phyloP scores from a whole-genome alignment of 805 yeast species.

The Lachancea cidri region DNA sequence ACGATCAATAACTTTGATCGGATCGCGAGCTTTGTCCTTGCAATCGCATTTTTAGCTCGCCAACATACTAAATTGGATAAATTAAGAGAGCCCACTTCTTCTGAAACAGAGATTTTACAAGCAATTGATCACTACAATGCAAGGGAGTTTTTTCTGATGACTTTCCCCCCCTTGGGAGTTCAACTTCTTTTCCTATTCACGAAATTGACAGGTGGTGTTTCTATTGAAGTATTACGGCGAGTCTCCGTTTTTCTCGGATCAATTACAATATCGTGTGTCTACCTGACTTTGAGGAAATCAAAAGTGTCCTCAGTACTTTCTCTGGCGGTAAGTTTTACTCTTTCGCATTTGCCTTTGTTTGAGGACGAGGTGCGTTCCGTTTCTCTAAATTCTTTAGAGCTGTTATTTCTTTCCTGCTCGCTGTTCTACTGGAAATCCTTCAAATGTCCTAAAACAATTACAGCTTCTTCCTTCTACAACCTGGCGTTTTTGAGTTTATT shows the following conservation, averaged over 20 bases:
- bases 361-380: conserved; percentile 13
- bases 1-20: too few relatives aligned
- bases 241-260: conserved; percentile 13
- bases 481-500: conserved; percentile 45
- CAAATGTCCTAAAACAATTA: conserved; percentile 41
- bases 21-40: background rate
- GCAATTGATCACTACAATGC: conserved; percentile 11
- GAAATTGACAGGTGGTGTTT: background rate
- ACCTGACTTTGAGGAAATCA: conserved; percentile 18
- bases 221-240: conserved; percentile 9
- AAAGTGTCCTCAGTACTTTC: conserved; percentile 40
- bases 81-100: background rate
- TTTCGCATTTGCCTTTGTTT: conserved; percentile 18
- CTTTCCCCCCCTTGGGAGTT: conserved; percentile 22
- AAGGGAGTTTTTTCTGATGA: conserved; percentile 15
- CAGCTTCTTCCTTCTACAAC: conserved; percentile 48
- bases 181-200: conserved; percentile 18
- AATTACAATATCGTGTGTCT: conserved; percentile 13
- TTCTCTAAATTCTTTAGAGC: conserved; percentile 37
- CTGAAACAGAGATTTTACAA: conserved; percentile 12
- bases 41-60: background rate
- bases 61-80: background rate
- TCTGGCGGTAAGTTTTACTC: conserved; percentile 28
- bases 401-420: conserved; percentile 44
- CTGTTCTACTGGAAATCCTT: conserved; percentile 48